Percentiles rank a stretch among this genome's conserved stretches.
Conservation (phyloP, 148 eudicot species). For the Tetragonia tetragonoides region DNA sequence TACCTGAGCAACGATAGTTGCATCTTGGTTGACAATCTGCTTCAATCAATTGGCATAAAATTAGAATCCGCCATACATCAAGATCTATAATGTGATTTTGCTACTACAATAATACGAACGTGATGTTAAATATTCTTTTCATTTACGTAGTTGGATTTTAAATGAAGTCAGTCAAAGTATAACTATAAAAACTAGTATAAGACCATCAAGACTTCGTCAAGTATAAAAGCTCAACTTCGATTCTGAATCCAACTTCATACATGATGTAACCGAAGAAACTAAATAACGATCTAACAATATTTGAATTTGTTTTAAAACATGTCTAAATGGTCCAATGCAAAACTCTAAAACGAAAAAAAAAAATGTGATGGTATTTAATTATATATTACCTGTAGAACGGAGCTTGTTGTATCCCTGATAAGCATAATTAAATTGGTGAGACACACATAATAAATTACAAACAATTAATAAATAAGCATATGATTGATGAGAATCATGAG, state of each 20-base stretch:
- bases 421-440: background rate
- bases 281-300: background rate
- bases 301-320: background rate
- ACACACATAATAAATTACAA: background rate
- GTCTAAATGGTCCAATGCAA: background rate
- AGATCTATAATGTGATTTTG: background rate
- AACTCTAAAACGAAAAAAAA: background rate
- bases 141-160: background rate
- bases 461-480: no score
- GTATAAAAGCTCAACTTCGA: no score
- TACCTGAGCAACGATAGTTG: slow-evolving; percentile 28
- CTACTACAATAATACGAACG: background rate
- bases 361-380: background rate
- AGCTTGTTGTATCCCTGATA: background rate
- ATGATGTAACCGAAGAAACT: no score
- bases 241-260: no score
- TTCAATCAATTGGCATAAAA: background rate
- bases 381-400: background rate
- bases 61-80: background rate
- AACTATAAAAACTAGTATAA: background rate
- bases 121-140: background rate
- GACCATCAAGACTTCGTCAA: background rate
- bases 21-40: slow-evolving; percentile 17
- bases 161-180: background rate
- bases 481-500: no score